Evolutionary conservation across 2,329 filamentous ascomycete species (phyloP).

Genomic region (Esteya vermicola): DNA sequence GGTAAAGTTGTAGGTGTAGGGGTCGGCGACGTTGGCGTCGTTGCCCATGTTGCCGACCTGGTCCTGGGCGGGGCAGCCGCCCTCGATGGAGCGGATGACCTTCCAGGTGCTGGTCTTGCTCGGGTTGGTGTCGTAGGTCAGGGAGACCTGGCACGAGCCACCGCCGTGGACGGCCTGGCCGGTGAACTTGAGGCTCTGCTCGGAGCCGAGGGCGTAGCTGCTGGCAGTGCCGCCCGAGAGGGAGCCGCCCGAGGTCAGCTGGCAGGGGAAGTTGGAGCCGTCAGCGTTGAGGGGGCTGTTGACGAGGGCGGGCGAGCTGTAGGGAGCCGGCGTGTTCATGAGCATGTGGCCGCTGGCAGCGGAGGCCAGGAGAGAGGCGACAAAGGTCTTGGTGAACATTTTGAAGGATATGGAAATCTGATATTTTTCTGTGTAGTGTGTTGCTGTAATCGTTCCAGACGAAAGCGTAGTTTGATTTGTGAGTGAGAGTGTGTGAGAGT

Average conservation of each 20-base stretch:
- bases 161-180: constrained; percentile 76
- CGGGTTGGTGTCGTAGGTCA: constrained; percentile 65
- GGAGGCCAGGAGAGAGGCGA: constrained; percentile 40
- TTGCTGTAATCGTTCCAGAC: constrained; percentile 26
- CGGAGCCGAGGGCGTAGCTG: constrained; percentile 47
- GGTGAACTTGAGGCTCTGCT: constrained; percentile 47
- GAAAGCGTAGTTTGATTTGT: constrained; percentile 12
- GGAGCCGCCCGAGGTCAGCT: constrained; percentile 35
- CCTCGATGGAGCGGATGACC: constrained; percentile 78
- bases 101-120: constrained; percentile 60
- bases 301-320: constrained; percentile 21
- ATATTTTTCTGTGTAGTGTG: constrained; percentile 15
- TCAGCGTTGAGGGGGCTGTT: constrained; percentile 49
- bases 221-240: constrained; percentile 37
- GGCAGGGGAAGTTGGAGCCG: constrained; percentile 73
- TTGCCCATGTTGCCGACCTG: constrained; percentile 41
- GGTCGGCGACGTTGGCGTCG: constrained; percentile 26
- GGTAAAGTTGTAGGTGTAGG: constrained; percentile 50
- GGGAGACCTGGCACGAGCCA: constrained; percentile 77
- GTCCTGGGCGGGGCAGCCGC: constrained; percentile 61
- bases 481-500: too few relatives aligned
- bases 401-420: constrained; percentile 11
- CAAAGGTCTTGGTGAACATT: constrained; percentile 33
- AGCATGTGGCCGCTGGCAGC: constrained; percentile 61
- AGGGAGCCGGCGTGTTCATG: constrained; percentile 56